A percentile compares a stretch with the other conserved stretches of the same genome.
These are phyloP conservation scores for Calonectria leucothoes DNA, from an alignment of 2,329 filamentous ascomycete species.

Conservation along the genomic window DNA sequence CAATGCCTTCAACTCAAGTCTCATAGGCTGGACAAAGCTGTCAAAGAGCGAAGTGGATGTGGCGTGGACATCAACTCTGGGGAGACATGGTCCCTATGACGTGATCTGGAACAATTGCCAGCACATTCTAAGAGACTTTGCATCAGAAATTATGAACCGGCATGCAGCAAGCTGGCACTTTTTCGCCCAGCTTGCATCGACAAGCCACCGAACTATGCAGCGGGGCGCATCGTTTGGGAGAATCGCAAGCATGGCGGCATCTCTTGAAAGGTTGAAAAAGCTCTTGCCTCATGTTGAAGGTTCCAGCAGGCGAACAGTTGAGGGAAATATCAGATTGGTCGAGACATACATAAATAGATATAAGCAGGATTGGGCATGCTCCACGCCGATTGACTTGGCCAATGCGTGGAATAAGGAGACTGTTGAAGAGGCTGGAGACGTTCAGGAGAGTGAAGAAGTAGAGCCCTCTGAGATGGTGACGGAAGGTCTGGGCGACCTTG, in stretches of 20 bases:
- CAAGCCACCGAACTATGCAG: neutral
- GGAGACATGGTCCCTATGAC: neutral
- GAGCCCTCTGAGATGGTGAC: neutral
- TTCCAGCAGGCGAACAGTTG: neutral
- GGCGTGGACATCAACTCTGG: neutral
- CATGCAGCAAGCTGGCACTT: neutral
- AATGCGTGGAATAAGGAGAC: neutral
- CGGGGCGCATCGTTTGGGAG: neutral
- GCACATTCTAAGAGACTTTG: neutral
- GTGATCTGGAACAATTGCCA: neutral
- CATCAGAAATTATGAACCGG: neutral
- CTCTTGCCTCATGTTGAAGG: neutral
- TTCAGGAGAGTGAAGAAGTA: neutral
- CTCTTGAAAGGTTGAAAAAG: neutral
- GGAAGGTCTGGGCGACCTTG: neutral
- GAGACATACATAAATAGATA: neutral
- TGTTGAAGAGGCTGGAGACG: neutral
- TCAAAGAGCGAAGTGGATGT: neutral
- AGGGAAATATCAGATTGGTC: neutral
- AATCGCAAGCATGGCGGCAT: neutral
- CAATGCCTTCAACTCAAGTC: neutral
- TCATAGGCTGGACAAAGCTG: neutral
- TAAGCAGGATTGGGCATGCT: neutral
- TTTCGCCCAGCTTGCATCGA: neutral
- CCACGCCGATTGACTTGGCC: neutral